Evolutionary conservation across 2,329 filamentous ascomycete species (phyloP).

Genomic region (Hypoxylon sp.): DNA sequence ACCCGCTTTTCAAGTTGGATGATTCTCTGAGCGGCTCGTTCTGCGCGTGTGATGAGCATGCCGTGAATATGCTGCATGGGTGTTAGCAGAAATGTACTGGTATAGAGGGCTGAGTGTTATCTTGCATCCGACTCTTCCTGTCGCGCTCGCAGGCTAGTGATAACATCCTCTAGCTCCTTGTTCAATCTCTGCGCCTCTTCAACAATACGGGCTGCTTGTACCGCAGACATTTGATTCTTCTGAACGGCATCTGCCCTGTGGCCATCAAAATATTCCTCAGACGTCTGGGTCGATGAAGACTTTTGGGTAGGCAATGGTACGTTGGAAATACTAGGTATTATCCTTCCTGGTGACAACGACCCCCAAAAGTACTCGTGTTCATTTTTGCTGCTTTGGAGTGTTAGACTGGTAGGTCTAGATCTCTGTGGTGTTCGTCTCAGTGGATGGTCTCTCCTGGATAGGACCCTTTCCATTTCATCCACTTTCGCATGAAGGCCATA

Average conservation of each 20-base stretch:
- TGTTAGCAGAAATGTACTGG: constrained; percentile 48
- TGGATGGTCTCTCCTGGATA: constrained; percentile 38
- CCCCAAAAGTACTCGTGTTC: constrained; percentile 52
- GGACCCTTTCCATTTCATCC: constrained; percentile 59
- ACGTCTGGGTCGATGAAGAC: constrained; percentile 41
- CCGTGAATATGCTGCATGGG: constrained; percentile 70
- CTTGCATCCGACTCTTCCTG: constrained; percentile 73
- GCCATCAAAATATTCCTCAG: background rate
- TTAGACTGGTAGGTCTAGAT: constrained; percentile 37
- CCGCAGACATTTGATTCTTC: constrained; percentile 38
- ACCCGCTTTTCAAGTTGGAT: constrained; percentile 72
- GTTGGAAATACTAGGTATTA: constrained; percentile 41
- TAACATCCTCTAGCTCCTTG: constrained; percentile 64
- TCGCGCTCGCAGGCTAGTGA: constrained; percentile 66
- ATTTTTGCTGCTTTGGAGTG: constrained; percentile 25
- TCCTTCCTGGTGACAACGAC: constrained; percentile 53
- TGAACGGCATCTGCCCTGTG: constrained; percentile 7
- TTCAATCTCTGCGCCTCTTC: constrained; percentile 63
- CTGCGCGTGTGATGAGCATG: constrained; percentile 70
- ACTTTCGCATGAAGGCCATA: constrained; percentile 59
- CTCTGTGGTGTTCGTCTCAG: constrained; percentile 36
- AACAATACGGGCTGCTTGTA: constrained; percentile 55
- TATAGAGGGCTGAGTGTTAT: constrained; percentile 24
- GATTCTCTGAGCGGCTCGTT: constrained; percentile 71
- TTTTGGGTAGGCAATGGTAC: constrained; percentile 32